Evolutionary conservation across 768 basidiomycete species (phyloP).

Genomic region (Phanerochaete carnosa): DNA sequence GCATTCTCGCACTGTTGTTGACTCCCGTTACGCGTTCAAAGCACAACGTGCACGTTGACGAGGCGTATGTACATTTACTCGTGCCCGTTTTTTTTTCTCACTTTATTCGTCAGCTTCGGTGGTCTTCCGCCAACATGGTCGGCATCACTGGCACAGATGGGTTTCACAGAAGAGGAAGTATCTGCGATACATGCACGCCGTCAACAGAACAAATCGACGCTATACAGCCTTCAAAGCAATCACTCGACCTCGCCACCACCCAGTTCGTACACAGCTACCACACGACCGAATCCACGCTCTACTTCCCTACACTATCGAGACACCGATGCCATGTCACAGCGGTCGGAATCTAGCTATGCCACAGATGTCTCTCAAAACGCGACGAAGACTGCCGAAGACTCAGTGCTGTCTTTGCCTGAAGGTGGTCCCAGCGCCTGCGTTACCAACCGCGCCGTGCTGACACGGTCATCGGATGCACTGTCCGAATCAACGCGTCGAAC

Average conservation of each 20-base stretch:
- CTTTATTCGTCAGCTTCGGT: constrained; percentile 37
- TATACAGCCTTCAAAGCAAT: constrained; percentile 2
- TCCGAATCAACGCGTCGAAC: neutral
- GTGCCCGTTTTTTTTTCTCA: neutral
- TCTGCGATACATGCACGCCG: constrained; percentile 48
- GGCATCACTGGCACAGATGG: constrained; percentile 53
- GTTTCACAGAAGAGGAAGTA: constrained; percentile 71
- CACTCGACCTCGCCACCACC: constrained; percentile 5
- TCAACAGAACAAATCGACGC: constrained; percentile 15
- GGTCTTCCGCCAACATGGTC: constrained; percentile 78
- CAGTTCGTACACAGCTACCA: constrained; percentile 1
- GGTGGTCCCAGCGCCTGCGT: constrained; percentile 3
- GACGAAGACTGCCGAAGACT: neutral
- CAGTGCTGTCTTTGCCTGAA: neutral
- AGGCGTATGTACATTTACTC: constrained; percentile 45
- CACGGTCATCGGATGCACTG: constrained; percentile 9
- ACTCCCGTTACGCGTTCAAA: constrained; percentile 20
- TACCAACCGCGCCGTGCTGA: neutral
- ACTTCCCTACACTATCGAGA: constrained; percentile 1
- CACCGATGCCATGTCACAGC: constrained; percentile 7
- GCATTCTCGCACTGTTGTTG: neutral
- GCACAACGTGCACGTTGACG: constrained; percentile 81
- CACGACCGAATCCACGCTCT: constrained; percentile 6
- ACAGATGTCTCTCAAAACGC: constrained; percentile 7
- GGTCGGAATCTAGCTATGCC: constrained; percentile 5